Base-by-base conservation (phyloP, 371 early-diverging fungal genomes). In the Cladochytrium tenue region DNA sequence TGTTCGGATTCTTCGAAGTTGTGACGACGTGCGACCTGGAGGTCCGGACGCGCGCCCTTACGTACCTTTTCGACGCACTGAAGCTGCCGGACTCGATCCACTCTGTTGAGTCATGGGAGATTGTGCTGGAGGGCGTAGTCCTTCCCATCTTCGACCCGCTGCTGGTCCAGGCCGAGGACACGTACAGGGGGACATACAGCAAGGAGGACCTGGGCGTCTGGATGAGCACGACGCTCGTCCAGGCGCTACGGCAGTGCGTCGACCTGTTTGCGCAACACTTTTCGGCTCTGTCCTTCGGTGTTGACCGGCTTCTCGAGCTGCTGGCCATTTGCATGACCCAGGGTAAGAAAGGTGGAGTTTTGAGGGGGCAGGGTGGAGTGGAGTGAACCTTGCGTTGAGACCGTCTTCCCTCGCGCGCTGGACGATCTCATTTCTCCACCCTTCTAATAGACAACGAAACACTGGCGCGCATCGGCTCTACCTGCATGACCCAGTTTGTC, bases 81-180 rank as follows among this genome's bases (percentile, higher is more conserved):
- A 91, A 91, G 67, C 67, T 78, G 27, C 78, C 93, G 53, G 95
- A 94, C 0, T 63, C 75, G 2, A 58, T 73, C 10, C 94, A 88
- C 68, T 82, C 90, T n/a, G 77, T 76, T 1, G 88, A 89, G 27
- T 92, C 92, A 59, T 95, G 95, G 94, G 85, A 88, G 20, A 85
- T 91, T 3, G 78, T 95, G 3, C 82, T 92, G 25, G 85, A 89
- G 10, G 90, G 91, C 30, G 90, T 95, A 10, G 87, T 95, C 13
- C 94, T 95, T 71, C 91, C 93, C 0, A 85, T 96, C 25, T 96
- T 96, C 77, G 90, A 90, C 55, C 93, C 93, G 68, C 71, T 95
- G 31, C 85, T 84, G 59, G 70, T 73, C 32, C 73, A 65, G 53
- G 70, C 74, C 31, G 81, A 78, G 58, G 72, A 72, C 51, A 73